Percentiles rank a stretch among this genome's conserved stretches.
These are phyloP conservation scores for Verruconis gallopava DNA, from an alignment of 2,329 filamentous ascomycete species.

Conservation along the genomic window DNA sequence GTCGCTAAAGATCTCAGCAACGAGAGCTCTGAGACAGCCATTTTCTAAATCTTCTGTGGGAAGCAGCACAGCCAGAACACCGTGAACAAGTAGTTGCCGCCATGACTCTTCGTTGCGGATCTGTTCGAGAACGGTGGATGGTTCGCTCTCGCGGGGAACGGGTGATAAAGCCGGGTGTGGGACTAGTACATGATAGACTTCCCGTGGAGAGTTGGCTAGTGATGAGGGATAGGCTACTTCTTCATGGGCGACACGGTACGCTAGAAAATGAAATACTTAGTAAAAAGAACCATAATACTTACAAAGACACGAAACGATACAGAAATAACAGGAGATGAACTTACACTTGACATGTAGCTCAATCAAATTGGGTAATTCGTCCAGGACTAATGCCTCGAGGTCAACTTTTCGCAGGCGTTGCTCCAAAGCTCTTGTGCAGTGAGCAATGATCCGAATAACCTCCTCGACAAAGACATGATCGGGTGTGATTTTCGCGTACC, in stretches of 20 bases:
- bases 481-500: conserved; percentile 86
- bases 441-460: conserved; percentile 79
- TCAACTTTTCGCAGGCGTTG: conserved; percentile 74
- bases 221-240: conserved; percentile 45
- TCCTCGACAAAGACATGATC: conserved; percentile 82
- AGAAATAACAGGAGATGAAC: background rate
- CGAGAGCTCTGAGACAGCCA: conserved; percentile 66
- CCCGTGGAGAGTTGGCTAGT: conserved; percentile 47
- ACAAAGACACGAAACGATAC: conserved; percentile 11
- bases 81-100: conserved; percentile 76
- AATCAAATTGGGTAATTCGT: conserved; percentile 75
- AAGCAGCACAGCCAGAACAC: conserved; percentile 66
- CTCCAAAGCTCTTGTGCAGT: conserved; percentile 79
- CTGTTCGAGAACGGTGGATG: conserved; percentile 45
- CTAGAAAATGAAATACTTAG: conserved; percentile 32
- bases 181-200: conserved; percentile 71
- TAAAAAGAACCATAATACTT: background rate
- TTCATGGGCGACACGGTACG: conserved; percentile 56
- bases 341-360: conserved; percentile 62
- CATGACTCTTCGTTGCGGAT: conserved; percentile 68
- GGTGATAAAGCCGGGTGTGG: conserved; percentile 73
- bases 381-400: conserved; percentile 66
- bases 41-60: conserved; percentile 90
- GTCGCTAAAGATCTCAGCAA: conserved; percentile 80
- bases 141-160: conserved; percentile 47